phyloP scores from a whole-genome alignment of 768 basidiomycete species.

The Lactarius hatsudake region DNA sequence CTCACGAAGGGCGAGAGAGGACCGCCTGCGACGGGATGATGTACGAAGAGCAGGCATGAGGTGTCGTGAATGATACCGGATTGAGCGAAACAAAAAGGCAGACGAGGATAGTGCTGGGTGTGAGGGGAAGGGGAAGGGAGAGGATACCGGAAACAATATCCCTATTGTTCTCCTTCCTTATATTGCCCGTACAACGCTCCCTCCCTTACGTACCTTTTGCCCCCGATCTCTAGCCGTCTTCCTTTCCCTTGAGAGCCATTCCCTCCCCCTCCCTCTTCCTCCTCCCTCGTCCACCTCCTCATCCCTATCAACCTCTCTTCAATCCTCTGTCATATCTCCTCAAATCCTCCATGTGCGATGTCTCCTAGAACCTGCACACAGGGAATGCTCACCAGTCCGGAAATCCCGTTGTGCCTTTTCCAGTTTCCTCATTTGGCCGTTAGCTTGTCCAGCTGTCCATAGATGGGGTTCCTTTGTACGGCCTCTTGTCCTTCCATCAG shows the following conservation, averaged over 20 bases:
- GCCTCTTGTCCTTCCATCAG: constrained; percentile 19
- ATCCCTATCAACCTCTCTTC: neutral
- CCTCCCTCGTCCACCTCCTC: neutral
- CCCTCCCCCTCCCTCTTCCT: neutral
- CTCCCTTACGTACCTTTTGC: neutral
- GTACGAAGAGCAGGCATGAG: constrained; percentile 25
- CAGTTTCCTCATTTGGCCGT: constrained; percentile 13
- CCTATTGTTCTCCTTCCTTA: constrained; percentile 29
- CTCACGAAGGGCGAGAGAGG: constrained; percentile 27
- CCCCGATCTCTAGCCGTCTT: neutral
- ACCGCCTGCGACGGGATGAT: constrained; percentile 26
- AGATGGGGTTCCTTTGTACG: neutral
- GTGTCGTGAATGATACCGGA: constrained; percentile 17
- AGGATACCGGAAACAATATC: neutral
- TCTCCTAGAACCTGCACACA: neutral
- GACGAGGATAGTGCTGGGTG: neutral
- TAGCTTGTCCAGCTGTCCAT: constrained; percentile 15
- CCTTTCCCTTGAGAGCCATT: no score
- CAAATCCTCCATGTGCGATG: neutral
- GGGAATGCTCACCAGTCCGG: neutral
- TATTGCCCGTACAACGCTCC: neutral
- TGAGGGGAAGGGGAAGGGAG: constrained; percentile 3
- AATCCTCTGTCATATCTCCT: neutral
- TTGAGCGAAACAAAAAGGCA: constrained; percentile 27
- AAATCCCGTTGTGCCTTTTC: constrained; percentile 6